Base-by-base conservation (phyloP, 1,284 basidiomycete species). In the Spongispora temasekensis region DNA sequence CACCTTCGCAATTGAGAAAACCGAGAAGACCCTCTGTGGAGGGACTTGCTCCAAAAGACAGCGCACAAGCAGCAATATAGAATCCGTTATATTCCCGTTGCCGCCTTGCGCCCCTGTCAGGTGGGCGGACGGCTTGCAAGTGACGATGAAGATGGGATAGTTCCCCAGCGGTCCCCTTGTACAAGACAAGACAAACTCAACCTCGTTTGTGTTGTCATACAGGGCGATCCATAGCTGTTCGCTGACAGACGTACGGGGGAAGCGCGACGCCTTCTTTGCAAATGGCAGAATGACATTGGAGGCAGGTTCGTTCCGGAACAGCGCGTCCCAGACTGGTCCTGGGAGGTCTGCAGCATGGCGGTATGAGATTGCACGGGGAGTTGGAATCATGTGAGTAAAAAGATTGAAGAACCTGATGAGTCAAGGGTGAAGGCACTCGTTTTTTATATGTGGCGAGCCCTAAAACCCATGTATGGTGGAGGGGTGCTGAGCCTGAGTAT, bases 101-200 rank as follows among this genome's bases (percentile, higher is more conserved):
- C 23, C 23, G n/a, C 3, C 52, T 30, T 68, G 60, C 3, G 70
- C 64, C 13, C 55, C 53, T 0, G 55, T 66, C 53, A 82, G 69
- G 19, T 69, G 67, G 9, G 68, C 46, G 13, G 71, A 61, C 0
- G 78, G 74, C 10, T 76, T 70, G 4, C 79, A 75, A 4, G 80
- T 73, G 61, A 77, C 78, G 40, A 88, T 77, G 71, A 89, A 88
- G n/a, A 85, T 67, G 10, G 87, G 87, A 61, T 90, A 89, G 53
- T 74, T 62, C 2, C 82, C 88, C 34, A 86, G 74, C 3, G 76
- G 72, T 0, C 83, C 83, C 27, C 77, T 71, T 0, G 85, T 86
- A 64, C 84, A 84, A 1, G 87, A 82, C 3, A 89, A 71, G 5
- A 91, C 76, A 59, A 89, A 83, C 37, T 83, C 78, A 56, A 88